Conservation (phyloP, 78 protist species). For the Dictyostelium capitatum region DNA sequence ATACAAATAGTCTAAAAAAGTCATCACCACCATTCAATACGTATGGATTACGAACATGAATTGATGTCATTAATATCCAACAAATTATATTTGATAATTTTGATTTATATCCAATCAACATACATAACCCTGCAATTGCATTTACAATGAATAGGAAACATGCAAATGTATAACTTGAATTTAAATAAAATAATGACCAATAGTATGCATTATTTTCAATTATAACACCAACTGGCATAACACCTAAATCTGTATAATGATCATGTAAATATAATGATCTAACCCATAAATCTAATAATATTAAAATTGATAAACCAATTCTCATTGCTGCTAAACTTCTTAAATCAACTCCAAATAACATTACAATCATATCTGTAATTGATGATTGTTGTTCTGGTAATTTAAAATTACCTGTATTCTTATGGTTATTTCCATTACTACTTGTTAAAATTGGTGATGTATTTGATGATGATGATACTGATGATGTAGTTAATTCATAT, state of each 20-base stretch:
- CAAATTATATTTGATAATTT: background rate
- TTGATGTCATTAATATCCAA: conserved; percentile 28
- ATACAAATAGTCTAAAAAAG: conserved; percentile 49
- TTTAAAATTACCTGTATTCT: conserved; percentile 12
- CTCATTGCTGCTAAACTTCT: conserved; percentile 53
- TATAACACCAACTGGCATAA: background rate
- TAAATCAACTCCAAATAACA: conserved; percentile 46
- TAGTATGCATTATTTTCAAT: conserved; percentile 7
- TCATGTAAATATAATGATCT: conserved; percentile 44
- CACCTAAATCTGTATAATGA: conserved; percentile 60
- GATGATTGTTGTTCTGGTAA: background rate
- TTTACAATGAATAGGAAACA: background rate
- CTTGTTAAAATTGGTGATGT: background rate
- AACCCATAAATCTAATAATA: conserved; percentile 39
- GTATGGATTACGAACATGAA: conserved; percentile 56
- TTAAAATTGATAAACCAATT: conserved; percentile 27
- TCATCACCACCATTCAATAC: conserved; percentile 78
- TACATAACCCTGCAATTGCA: background rate
- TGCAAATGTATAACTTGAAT: background rate
- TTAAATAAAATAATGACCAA: conserved; percentile 48
- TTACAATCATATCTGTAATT: background rate
- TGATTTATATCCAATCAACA: conserved; percentile 31
- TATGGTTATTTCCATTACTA: background rate
- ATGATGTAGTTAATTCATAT: background rate
- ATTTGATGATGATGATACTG: conserved; percentile 1